Percentiles rank a stretch among this genome's conserved stretches.
Evolutionary conservation across 305 asterid genomes (phyloP).

Genomic region (Fraxinus xanthoxyloides): DNA sequence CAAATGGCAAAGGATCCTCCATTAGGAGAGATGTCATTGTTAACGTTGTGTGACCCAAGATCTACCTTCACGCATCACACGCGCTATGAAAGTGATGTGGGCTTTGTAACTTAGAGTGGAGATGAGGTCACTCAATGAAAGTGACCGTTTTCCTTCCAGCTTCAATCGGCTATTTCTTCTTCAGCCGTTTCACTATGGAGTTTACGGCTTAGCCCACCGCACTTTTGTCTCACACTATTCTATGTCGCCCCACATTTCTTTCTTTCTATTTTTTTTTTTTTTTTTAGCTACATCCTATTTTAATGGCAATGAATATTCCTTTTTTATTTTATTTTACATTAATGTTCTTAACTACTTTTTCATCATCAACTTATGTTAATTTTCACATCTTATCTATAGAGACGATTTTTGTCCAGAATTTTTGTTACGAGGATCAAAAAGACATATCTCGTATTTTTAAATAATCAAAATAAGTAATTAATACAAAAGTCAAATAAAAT

Average conservation of each 20-base stretch:
- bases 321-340: too few species aligned
- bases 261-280: too few species aligned
- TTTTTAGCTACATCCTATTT: too few species aligned
- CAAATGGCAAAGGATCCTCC: conserved; percentile 30
- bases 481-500: too few species aligned
- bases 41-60: conserved; percentile 12
- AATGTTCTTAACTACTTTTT: too few species aligned
- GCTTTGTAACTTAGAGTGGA: conserved; percentile 2
- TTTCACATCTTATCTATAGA: too few species aligned
- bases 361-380: too few species aligned
- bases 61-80: conserved; percentile 40
- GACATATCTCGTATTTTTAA: too few species aligned
- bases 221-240: neutral
- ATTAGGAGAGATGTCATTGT: conserved; percentile 42
- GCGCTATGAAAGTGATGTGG: conserved; percentile 29
- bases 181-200: neutral
- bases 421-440: too few species aligned
- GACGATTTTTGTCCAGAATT: too few species aligned
- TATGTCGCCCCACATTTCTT: neutral
- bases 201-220: neutral
- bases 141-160: neutral
- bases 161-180: neutral
- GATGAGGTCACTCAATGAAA: neutral
- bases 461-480: too few species aligned
- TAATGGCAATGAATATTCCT: too few species aligned